Percentiles rank a stretch among this genome's conserved stretches.
Evolutionary conservation across 306 rosid genomes (phyloP).

Genomic region (Vigna angularis): DNA sequence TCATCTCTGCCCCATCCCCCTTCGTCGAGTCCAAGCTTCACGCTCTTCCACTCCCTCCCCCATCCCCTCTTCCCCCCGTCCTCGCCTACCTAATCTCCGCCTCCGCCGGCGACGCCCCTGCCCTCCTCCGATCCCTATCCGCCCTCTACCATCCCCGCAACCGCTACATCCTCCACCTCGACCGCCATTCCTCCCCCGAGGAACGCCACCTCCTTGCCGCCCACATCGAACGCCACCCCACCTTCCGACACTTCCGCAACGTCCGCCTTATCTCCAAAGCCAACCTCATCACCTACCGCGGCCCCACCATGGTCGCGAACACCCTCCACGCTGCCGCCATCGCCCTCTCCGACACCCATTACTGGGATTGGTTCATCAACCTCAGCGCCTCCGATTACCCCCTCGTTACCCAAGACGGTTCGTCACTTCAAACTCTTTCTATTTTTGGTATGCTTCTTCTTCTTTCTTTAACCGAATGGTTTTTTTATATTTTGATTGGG

Average conservation of each 20-base stretch:
- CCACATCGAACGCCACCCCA: slow-evolving; percentile 52
- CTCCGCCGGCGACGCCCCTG: slow-evolving; percentile 61
- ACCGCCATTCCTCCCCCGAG: slow-evolving; percentile 64
- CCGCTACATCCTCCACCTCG: slow-evolving; percentile 72
- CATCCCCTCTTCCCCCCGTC: slow-evolving; percentile 62
- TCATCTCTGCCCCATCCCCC: slow-evolving; percentile 42
- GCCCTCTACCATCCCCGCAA: slow-evolving; percentile 87
- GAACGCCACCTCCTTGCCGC: slow-evolving; percentile 66
- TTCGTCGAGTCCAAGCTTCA: slow-evolving; percentile 81
- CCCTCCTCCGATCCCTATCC: slow-evolving; percentile 69
- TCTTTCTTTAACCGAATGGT: not conserved
- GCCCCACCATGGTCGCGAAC: slow-evolving; percentile 92
- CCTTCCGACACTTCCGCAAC: slow-evolving; percentile 56
- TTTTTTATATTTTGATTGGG: slow-evolving; percentile 25
- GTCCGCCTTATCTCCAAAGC: slow-evolving; percentile 74
- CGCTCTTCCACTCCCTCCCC: slow-evolving; percentile 65
- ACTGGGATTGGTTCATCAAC: slow-evolving; percentile 95
- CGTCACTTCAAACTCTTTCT: not conserved
- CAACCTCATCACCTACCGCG: slow-evolving; percentile 78
- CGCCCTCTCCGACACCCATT: slow-evolving; percentile 58
- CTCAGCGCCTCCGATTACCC: slow-evolving; percentile 93
- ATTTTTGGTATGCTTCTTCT: slow-evolving; percentile 1
- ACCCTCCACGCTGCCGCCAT: slow-evolving; percentile 91
- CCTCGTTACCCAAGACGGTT: slow-evolving; percentile 87
- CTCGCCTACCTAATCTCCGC: slow-evolving; percentile 84